Conservation (phyloP, 306 rosid species). For the Parietaria judaica region DNA sequence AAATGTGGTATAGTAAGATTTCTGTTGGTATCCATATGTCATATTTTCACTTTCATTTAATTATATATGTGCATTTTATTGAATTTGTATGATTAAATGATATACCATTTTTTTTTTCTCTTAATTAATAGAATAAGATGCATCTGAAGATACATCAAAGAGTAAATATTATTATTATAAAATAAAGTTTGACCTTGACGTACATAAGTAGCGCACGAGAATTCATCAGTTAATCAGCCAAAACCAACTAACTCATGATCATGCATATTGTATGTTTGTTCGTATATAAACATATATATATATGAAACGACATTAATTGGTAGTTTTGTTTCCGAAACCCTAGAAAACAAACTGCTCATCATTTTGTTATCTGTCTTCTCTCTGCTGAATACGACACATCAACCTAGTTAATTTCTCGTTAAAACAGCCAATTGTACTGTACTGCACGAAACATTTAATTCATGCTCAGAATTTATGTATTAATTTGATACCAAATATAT, state of each 20-base stretch:
- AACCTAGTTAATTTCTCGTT: conserved; percentile 36
- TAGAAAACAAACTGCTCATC: conserved; percentile 59
- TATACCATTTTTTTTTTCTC: too few relatives aligned
- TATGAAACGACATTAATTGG: background rate
- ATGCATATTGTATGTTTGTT: background rate
- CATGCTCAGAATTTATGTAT: conserved; percentile 17
- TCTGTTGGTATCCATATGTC: too few relatives aligned
- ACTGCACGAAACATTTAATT: conserved; percentile 17
- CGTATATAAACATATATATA: background rate
- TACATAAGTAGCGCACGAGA: too few relatives aligned
- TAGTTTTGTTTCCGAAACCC: conserved; percentile 46
- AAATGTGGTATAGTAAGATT: too few relatives aligned
- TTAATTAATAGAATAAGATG: too few relatives aligned
- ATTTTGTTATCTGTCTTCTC: conserved; percentile 43
- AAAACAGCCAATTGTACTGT: conserved; percentile 42
- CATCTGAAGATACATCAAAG: too few relatives aligned
- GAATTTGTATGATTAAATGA: too few relatives aligned
- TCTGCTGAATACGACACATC: conserved; percentile 54
- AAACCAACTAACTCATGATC: background rate
- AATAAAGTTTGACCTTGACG: background rate
- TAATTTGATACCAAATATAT: background rate
- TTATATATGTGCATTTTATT: too few relatives aligned
- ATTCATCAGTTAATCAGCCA: too few relatives aligned
- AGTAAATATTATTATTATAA: too few relatives aligned
- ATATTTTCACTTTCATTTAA: too few relatives aligned